Conservation (phyloP, 2,329 filamentous ascomycete species). For the Scedosporium aurantiacum region DNA sequence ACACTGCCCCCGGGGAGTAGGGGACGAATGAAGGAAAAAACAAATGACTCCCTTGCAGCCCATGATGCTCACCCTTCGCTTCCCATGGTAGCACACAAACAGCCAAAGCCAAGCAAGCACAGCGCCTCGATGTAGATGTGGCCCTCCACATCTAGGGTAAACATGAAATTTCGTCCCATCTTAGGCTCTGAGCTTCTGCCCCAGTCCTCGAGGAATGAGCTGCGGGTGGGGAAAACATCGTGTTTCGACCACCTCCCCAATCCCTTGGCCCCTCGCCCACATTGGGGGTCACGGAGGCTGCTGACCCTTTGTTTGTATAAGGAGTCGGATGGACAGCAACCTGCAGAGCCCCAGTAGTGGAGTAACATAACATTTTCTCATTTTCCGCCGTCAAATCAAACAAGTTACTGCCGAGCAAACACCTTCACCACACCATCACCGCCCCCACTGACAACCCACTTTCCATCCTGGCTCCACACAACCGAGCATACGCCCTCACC, state of each 20-base stretch:
- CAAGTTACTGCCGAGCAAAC: constrained; percentile 44
- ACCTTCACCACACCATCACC: constrained; percentile 96
- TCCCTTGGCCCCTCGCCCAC: no score
- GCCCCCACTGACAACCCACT: constrained; percentile 88
- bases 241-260: not conserved
- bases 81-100: not conserved
- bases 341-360: not conserved
- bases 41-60: not conserved
- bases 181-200: not conserved
- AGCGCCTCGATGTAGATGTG: not conserved
- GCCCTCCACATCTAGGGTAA: not conserved
- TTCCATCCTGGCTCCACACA: constrained; percentile 89
- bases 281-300: no score
- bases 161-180: not conserved
- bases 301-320: not conserved
- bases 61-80: not conserved
- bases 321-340: not conserved
- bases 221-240: not conserved
- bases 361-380: not conserved
- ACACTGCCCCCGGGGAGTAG: not conserved
- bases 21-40: not conserved
- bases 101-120: not conserved
- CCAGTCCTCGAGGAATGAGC: not conserved
- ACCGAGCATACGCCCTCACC: constrained; percentile 92
- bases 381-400: not conserved